These are phyloP conservation scores for Harringtonia aguacate DNA, from an alignment of 2,329 filamentous ascomycete species.

Conservation along the genomic window DNA sequence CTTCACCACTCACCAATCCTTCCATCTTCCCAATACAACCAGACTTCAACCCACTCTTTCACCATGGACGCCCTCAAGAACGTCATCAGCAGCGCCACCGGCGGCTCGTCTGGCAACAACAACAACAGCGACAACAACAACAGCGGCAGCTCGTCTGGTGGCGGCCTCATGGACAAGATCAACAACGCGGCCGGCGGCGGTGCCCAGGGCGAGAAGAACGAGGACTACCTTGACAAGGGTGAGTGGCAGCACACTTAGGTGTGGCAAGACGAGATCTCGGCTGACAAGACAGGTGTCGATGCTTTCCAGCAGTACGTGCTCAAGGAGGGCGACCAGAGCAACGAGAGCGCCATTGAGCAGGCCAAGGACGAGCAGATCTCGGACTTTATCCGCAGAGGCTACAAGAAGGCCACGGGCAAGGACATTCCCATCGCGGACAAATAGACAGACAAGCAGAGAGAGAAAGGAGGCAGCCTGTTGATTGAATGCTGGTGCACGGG, in stretches of 20 bases:
- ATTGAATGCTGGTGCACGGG: no score
- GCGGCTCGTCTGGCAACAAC: constrained; percentile 10
- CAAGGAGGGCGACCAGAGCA: constrained; percentile 58
- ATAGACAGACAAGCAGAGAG: constrained; percentile 22
- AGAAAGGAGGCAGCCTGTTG: neutral
- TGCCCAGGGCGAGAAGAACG: constrained; percentile 65
- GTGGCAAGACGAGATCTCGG: neutral
- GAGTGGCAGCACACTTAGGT: constrained; percentile 1
- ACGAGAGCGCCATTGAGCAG: constrained; percentile 66
- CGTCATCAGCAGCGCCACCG: constrained; percentile 18
- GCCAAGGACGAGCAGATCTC: constrained; percentile 73
- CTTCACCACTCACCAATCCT: neutral
- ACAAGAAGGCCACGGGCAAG: constrained; percentile 57
- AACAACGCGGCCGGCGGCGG: constrained; percentile 66
- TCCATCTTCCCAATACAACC: neutral
- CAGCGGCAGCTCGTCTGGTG: constrained; percentile 25
- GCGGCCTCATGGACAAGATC: constrained; percentile 58
- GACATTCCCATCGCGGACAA: constrained; percentile 65
- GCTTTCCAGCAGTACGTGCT: constrained; percentile 67
- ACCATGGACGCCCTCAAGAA: constrained; percentile 48
- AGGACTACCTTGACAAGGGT: constrained; percentile 79
- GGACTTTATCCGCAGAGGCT: constrained; percentile 59
- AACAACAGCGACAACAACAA: constrained; percentile 12
- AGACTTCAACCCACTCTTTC: no score
- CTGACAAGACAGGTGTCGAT: constrained; percentile 51